Base-by-base conservation (phyloP, 768 basidiomycete species). In the Suillus subluteus region DNA sequence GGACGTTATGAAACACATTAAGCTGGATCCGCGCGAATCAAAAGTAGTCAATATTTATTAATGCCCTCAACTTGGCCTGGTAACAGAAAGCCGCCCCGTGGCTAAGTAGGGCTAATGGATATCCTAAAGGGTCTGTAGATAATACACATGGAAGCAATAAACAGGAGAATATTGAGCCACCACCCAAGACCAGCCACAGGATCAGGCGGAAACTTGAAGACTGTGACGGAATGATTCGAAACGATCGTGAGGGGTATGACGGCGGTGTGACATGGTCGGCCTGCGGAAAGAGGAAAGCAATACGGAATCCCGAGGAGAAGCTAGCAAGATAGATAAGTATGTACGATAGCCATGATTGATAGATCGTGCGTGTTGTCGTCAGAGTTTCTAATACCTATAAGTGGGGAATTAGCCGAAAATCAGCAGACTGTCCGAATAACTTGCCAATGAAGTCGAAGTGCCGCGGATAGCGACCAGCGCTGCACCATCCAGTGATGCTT, bases 351-450 rank as follows among this genome's bases (percentile, higher is more conserved):
- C 72, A 70, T 70, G 66, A 62, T 66, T 66, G 71, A 69, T 70
- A 73, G 67, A 76, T 79, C 77, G 73, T 78, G 76, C 62, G 67
- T 64, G 26, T 63, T 67, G 74, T 76, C 76, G 73, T 78, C 65
- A 66, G 41, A 77, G 58, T 74, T 68, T 68, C 67, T 75, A 73
- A 58, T 74, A 69, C 70, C 70, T 67, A 70, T 16, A 13, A 44
- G 7, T 48, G 12, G 54, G n/a, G 8, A 6, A 63, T 71, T 9
- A 67, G 68, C 66, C 16, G 23, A 32, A 62, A 16, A 46, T 23
- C 44, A 44, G 16, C 11, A 38, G 35, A 23, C 40, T n/a, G 11
- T 44, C n/a, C n/a, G 13, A 26, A 44, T 16, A 37, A 58, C 44
- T 23, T 38, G 54, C 40, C 66, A 30, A 35, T 46, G 41, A 58